A percentile compares a stretch with the other conserved stretches of the same genome.
phyloP scores from a whole-genome alignment of 257 asterid species.

The Solanum chiquidenum region DNA sequence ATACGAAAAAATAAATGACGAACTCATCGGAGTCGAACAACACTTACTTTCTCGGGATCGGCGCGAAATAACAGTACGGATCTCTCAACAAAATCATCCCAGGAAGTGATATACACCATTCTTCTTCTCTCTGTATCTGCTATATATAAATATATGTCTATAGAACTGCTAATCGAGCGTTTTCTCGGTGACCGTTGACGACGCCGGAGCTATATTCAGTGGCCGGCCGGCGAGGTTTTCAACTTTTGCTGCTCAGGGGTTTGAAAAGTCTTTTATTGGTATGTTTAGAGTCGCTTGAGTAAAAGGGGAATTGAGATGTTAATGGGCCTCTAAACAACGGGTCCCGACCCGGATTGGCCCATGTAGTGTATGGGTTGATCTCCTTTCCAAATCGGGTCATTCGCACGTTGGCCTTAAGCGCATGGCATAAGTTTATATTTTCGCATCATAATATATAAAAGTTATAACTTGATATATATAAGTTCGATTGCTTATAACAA shows the following conservation, averaged over 20 bases:
- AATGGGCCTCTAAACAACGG: not conserved
- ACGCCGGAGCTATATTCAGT: not conserved
- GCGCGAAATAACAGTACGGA: conserved; percentile 58
- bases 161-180: not conserved
- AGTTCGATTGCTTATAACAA: too few species aligned
- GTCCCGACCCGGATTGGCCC: not conserved
- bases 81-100: conserved; percentile 78
- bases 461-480: not conserved
- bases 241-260: not conserved
- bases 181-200: not conserved
- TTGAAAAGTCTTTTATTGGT: not conserved
- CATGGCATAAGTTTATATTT: not conserved
- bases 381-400: not conserved
- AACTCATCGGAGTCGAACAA: not conserved
- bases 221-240: not conserved
- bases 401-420: not conserved
- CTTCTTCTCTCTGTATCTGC: not conserved
- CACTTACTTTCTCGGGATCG: conserved; percentile 60
- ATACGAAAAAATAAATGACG: not conserved
- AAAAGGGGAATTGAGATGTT: not conserved
- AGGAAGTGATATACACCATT: conserved; percentile 68
- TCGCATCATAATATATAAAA: not conserved
- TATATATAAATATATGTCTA: not conserved
- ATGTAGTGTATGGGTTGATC: not conserved
- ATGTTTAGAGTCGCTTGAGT: not conserved